Evolutionary conservation across 2,329 filamentous ascomycete species (phyloP).

Genomic region (Penicillium aurantiogriseum): DNA sequence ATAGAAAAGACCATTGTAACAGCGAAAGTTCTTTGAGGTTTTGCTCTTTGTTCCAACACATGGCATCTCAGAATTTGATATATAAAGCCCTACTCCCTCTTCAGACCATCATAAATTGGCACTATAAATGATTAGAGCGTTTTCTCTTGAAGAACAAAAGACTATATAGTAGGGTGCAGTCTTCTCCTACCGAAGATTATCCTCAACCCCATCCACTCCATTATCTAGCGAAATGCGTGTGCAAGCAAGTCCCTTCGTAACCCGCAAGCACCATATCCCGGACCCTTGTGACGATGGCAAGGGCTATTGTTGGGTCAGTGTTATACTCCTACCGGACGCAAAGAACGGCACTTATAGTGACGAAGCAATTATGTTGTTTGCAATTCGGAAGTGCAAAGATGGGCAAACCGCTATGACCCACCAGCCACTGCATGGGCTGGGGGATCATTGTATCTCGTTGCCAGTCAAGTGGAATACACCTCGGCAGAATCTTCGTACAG

Average conservation of each 20-base stretch:
- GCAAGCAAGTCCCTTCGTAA: background rate
- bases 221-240: background rate
- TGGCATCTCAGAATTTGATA: background rate
- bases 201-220: background rate
- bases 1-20: background rate
- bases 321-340: background rate
- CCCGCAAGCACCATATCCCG: background rate
- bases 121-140: background rate
- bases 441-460: background rate
- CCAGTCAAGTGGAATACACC: background rate
- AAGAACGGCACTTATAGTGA: background rate
- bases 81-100: background rate
- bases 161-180: background rate
- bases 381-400: background rate
- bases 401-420: background rate
- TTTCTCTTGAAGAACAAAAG: background rate
- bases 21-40: background rate
- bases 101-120: background rate
- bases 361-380: background rate
- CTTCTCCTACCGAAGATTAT: background rate
- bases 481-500: background rate
- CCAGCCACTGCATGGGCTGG: background rate
- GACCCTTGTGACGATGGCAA: background rate
- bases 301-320: background rate
- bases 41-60: background rate